Evolutionary conservation across 208 protist genomes (phyloP).

Genomic region (Trypanosoma melophagium): DNA sequence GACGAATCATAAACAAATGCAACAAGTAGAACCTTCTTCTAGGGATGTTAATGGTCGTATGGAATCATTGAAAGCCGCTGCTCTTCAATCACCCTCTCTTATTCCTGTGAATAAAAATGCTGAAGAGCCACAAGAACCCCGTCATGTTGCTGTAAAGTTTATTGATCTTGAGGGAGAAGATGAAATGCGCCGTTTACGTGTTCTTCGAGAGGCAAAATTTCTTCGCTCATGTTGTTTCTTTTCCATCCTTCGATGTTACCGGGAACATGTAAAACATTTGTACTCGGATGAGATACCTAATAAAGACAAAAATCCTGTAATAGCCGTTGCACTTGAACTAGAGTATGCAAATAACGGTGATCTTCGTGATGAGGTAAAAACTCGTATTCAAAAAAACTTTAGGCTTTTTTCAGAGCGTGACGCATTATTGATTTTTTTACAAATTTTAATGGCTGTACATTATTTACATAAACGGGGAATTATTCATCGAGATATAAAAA

Average conservation of each 20-base stretch:
- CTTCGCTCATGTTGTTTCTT: slow-evolving; percentile 47
- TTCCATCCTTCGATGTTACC: slow-evolving; percentile 48
- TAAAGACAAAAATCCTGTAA: slow-evolving; percentile 37
- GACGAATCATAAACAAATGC: neutral
- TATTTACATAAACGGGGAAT: slow-evolving; percentile 83
- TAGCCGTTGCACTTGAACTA: slow-evolving; percentile 48
- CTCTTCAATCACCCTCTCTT: neutral
- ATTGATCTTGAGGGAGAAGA: slow-evolving; percentile 37
- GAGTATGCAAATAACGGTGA: slow-evolving; percentile 77
- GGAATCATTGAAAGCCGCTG: neutral
- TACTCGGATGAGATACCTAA: slow-evolving; percentile 16
- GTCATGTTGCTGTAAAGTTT: slow-evolving; percentile 38
- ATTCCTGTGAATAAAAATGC: neutral
- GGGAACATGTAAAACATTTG: slow-evolving; percentile 17
- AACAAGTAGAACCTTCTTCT: neutral
- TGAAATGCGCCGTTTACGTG: slow-evolving; percentile 24
- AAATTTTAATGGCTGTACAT: slow-evolving; percentile 76
- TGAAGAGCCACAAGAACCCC: neutral
- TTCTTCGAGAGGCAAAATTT: slow-evolving; percentile 33
- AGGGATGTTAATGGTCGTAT: neutral
- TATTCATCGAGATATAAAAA: slow-evolving; percentile 89
- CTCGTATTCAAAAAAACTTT: slow-evolving; percentile 22
- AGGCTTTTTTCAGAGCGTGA: slow-evolving; percentile 52
- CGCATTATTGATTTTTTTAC: slow-evolving; percentile 56
- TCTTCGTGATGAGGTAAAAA: slow-evolving; percentile 55